phyloP scores from a whole-genome alignment of 192 early-diverging fungal species.

The Mortierella claussenii region DNA sequence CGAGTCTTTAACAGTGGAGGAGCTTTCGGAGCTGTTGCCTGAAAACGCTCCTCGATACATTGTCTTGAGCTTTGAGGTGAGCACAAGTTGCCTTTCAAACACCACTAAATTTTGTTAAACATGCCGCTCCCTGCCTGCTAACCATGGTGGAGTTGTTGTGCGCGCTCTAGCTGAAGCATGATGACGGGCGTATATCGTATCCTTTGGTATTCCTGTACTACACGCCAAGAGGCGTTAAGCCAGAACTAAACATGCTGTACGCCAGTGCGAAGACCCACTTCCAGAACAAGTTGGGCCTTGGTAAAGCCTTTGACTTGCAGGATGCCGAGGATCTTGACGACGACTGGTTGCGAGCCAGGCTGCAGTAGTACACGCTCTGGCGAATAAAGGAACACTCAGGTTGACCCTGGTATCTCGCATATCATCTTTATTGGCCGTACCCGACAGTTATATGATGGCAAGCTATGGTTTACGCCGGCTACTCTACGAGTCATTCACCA shows the following conservation, averaged over 20 bases:
- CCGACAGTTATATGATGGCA: too few relatives aligned
- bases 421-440: too few relatives aligned
- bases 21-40: constrained; percentile 56
- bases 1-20: constrained; percentile 59
- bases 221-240: constrained; percentile 59
- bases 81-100: constrained; percentile 11
- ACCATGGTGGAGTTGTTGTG: background rate
- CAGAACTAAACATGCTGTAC: constrained; percentile 66
- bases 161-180: constrained; percentile 57
- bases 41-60: constrained; percentile 74
- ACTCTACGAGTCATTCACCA: constrained; percentile 49
- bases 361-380: constrained; percentile 39
- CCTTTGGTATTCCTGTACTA: constrained; percentile 81
- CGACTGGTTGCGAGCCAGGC: constrained; percentile 69
- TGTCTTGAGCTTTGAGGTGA: constrained; percentile 66
- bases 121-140: too few relatives aligned
- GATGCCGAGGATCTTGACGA: constrained; percentile 75
- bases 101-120: too few relatives aligned
- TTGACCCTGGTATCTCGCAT: too few relatives aligned
- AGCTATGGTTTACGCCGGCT: too few relatives aligned
- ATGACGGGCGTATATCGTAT: constrained; percentile 75
- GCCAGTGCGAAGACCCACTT: constrained; percentile 74
- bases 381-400: too few relatives aligned
- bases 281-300: constrained; percentile 67
- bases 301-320: constrained; percentile 77